Evolutionary conservation across 352 stramenopile genomes (phyloP).

Genomic region (Globisporangium cederbergense): DNA sequence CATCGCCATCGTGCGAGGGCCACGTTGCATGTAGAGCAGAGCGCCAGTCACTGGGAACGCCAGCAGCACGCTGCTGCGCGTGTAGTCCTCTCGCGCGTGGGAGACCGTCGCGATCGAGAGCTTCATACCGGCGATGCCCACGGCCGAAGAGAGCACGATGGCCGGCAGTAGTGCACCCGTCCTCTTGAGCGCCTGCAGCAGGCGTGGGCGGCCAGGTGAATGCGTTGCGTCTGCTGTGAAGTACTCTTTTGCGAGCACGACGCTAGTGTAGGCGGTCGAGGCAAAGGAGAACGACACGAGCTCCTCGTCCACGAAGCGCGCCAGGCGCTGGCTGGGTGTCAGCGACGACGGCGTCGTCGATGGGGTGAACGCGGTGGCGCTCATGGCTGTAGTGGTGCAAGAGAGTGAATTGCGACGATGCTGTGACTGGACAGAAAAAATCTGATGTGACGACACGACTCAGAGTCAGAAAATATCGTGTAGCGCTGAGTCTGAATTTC

Average conservation of each 20-base stretch:
- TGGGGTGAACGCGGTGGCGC: background rate
- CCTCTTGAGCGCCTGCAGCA: slow-evolving; percentile 29
- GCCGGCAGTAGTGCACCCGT: slow-evolving; percentile 36
- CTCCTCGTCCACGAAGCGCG: slow-evolving; percentile 50
- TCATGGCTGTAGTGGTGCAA: background rate
- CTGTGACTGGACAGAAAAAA: no score
- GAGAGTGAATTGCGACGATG: no score
- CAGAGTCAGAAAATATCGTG: background rate
- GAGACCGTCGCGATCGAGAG: slow-evolving; percentile 41
- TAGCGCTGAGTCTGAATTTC: no score
- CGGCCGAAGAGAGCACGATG: slow-evolving; percentile 32
- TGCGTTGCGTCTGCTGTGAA: background rate
- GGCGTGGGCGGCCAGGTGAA: slow-evolving; percentile 9
- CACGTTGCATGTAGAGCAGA: slow-evolving; percentile 38
- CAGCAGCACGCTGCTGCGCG: slow-evolving; percentile 45
- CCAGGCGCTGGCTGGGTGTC: slow-evolving; percentile 30
- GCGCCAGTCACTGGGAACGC: slow-evolving; percentile 45
- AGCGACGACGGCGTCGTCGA: slow-evolving; percentile 1
- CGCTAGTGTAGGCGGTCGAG: slow-evolving; percentile 25
- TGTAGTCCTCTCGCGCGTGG: slow-evolving; percentile 51
- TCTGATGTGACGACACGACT: background rate
- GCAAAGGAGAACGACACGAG: slow-evolving; percentile 27
- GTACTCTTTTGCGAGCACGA: slow-evolving; percentile 34
- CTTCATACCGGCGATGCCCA: slow-evolving; percentile 62
- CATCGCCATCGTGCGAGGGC: slow-evolving; percentile 37